Evolutionary conservation across 352 stramenopile genomes (phyloP).

Genomic region (Pythium myriotylum): DNA sequence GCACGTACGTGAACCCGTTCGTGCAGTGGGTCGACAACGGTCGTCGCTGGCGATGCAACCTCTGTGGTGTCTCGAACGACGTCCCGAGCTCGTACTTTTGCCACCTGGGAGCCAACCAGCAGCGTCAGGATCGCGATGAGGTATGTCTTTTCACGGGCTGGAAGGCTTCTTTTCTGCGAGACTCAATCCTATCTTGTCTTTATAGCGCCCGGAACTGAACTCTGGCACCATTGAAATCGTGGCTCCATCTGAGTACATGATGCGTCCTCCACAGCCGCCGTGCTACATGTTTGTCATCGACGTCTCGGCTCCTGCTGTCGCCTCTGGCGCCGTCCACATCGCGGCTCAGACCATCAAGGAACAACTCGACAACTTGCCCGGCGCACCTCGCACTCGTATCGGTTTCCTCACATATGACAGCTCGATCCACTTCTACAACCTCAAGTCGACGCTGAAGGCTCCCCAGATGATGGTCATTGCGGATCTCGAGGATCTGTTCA

Average conservation of each 20-base stretch:
- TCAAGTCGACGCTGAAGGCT: constrained; percentile 84
- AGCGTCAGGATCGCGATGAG: constrained; percentile 93
- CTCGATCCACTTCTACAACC: constrained; percentile 89
- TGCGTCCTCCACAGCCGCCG: constrained; percentile 84
- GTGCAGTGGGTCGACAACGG: constrained; percentile 90
- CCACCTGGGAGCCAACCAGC: constrained; percentile 94
- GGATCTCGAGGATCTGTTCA: constrained; percentile 88
- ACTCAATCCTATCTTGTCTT: constrained; percentile 84
- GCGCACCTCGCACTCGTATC: constrained; percentile 71
- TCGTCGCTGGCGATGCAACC: constrained; percentile 86
- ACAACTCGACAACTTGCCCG: constrained; percentile 80
- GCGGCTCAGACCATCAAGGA: constrained; percentile 78
- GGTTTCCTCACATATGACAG: constrained; percentile 90
- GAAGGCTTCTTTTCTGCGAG: constrained; percentile 64
- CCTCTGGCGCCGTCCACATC: constrained; percentile 71
- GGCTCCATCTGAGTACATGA: constrained; percentile 89
- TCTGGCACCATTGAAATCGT: constrained; percentile 85
- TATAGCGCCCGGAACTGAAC: constrained; percentile 74
- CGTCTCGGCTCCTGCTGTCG: constrained; percentile 75
- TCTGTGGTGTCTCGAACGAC: constrained; percentile 89
- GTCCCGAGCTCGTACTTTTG: constrained; percentile 98
- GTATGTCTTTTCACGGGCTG: constrained; percentile 65
- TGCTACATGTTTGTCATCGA: constrained; percentile 92
- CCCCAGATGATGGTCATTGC: constrained; percentile 91
- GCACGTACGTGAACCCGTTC: constrained; percentile 91